Percentiles rank a stretch among this genome's conserved stretches.
These are phyloP conservation scores for Nemophila menziesii DNA, from an alignment of 257 asterid species.

Conservation along the genomic window DNA sequence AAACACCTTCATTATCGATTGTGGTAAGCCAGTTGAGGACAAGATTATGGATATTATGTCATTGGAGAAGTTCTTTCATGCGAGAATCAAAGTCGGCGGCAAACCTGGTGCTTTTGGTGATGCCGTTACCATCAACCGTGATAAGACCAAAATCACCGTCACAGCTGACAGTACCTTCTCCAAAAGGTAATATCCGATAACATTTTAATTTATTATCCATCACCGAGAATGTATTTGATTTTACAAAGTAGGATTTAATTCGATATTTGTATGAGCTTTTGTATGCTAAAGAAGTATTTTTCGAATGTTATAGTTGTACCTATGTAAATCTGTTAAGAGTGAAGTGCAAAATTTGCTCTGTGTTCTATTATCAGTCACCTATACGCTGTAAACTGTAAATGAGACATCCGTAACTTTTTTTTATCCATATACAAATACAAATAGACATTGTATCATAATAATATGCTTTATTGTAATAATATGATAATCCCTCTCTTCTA, in stretches of 20 bases:
- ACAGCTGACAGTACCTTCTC: conserved; percentile 38
- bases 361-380: no score
- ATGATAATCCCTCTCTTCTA: background rate
- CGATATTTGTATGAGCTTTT: background rate
- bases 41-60: conserved; percentile 57
- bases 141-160: conserved; percentile 46
- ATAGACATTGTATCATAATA: background rate
- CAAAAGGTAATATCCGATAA: no score
- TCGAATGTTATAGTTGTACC: no score
- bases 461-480: background rate
- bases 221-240: no score
- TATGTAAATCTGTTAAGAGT: background rate
- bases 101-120: conserved; percentile 62
- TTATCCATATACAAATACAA: no score
- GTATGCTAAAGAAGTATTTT: no score
- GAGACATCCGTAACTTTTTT: no score
- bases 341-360: background rate
- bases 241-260: no score
- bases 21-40: conserved; percentile 57
- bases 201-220: no score
- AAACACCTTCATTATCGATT: conserved; percentile 39
- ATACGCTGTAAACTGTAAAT: no score
- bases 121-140: conserved; percentile 39
- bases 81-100: conserved; percentile 57
- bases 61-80: conserved; percentile 53